phyloP scores from a whole-genome alignment of 2,329 filamentous ascomycete species.

The Coniochaeta sp. region DNA sequence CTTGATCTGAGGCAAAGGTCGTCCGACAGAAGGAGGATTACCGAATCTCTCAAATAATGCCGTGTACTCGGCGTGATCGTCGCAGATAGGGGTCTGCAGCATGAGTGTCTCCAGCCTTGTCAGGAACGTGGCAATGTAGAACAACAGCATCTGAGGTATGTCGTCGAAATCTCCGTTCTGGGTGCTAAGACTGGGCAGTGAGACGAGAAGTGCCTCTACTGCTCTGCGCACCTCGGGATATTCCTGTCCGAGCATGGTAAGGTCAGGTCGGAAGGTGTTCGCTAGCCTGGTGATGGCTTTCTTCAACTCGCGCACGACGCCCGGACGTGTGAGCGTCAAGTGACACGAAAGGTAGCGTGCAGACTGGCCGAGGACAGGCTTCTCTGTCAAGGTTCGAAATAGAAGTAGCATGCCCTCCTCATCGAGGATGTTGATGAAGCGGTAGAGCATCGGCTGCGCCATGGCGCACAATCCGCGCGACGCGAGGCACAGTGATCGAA shows the following conservation, averaged over 20 bases:
- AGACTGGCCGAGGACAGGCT: constrained; percentile 10
- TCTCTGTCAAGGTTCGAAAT: constrained; percentile 15
- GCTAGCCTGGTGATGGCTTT: constrained; percentile 8
- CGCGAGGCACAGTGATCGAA: constrained; percentile 13
- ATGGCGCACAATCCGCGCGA: constrained; percentile 9
- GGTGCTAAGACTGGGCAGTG: not conserved
- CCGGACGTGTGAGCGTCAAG: constrained; percentile 12
- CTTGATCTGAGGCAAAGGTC: constrained; percentile 12
- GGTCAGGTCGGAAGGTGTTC: constrained; percentile 4
- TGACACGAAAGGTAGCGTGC: constrained; percentile 16
- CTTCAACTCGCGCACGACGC: constrained; percentile 12
- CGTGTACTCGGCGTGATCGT: constrained; percentile 13
- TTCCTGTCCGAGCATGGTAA: not conserved
- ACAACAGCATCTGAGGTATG: constrained; percentile 13
- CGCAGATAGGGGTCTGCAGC: constrained; percentile 16
- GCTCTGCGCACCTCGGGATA: not conserved
- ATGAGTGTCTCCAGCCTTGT: constrained; percentile 13
- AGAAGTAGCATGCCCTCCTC: constrained; percentile 14
- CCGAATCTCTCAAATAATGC: constrained; percentile 8
- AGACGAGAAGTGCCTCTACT: constrained; percentile 1
- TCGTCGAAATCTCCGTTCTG: constrained; percentile 9
- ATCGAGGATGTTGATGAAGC: constrained; percentile 11
- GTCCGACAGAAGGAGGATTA: not conserved
- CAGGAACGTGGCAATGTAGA: constrained; percentile 10
- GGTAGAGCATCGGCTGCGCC: constrained; percentile 16